Evolutionary conservation across 495 filamentous ascomycete genomes (phyloP).

Genomic region (Evansstolkia leycettana): DNA sequence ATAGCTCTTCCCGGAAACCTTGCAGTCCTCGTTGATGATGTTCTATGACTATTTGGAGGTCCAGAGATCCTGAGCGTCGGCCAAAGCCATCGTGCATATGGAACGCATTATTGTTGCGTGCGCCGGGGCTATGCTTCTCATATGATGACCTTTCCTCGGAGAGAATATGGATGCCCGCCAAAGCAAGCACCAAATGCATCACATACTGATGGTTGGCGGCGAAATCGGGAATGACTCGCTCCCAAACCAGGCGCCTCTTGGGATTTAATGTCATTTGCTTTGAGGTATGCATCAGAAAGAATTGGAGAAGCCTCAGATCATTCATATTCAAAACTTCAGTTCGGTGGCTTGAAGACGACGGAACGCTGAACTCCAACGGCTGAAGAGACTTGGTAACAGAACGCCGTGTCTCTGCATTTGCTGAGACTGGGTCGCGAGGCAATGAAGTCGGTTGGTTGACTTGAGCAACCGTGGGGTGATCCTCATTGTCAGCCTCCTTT

Average conservation of each 20-base stretch:
- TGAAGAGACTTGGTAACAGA: not conserved
- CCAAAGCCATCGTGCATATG: no score
- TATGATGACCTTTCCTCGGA: not conserved
- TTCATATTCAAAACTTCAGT: constrained; percentile 8
- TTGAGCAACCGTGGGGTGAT: no score
- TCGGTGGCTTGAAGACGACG: not conserved
- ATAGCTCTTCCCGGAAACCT: constrained; percentile 10
- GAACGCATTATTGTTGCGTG: no score
- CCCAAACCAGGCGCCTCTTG: constrained; percentile 8
- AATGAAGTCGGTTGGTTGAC: no score
- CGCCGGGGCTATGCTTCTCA: no score
- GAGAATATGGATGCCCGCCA: constrained; percentile 13
- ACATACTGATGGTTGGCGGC: constrained; percentile 3
- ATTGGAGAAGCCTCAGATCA: constrained; percentile 11
- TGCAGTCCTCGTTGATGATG: constrained; percentile 15
- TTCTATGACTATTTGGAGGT: constrained; percentile 7
- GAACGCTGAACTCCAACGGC: constrained; percentile 5
- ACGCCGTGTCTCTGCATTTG: not conserved
- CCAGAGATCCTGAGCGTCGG: not conserved
- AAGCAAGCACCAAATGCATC: constrained; percentile 10
- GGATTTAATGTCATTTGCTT: constrained; percentile 8
- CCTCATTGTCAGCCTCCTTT: not conserved
- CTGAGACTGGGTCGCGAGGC: not conserved
- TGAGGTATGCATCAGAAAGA: constrained; percentile 13
- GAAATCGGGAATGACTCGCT: constrained; percentile 10